Percentiles rank a stretch among this genome's conserved stretches.
Conservation (phyloP, 345 rosid genomes). For the Limnanthes douglasii region DNA sequence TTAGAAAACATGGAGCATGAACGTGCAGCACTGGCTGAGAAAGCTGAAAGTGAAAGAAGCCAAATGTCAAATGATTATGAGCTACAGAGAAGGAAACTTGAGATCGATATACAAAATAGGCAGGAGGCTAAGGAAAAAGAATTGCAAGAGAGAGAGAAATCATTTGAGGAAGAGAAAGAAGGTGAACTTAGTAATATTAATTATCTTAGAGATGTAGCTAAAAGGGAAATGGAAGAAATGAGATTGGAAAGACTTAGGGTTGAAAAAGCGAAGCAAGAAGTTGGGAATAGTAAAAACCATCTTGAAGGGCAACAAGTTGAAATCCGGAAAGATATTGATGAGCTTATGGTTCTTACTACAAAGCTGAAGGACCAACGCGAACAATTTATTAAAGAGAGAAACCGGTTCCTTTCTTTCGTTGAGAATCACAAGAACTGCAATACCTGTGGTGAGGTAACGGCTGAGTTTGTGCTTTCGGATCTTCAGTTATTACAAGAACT, state of each 20-base stretch:
- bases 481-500: constrained; percentile 32
- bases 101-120: constrained; percentile 46
- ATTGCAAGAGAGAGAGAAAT: constrained; percentile 36
- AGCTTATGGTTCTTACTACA: constrained; percentile 61
- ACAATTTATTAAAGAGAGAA: constrained; percentile 66
- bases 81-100: constrained; percentile 48
- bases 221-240: constrained; percentile 82
- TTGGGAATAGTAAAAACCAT: constrained; percentile 47
- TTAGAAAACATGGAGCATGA: constrained; percentile 66
- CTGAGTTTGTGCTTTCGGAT: constrained; percentile 66
- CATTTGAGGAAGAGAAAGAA: constrained; percentile 77
- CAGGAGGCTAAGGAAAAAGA: constrained; percentile 50
- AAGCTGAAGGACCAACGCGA: constrained; percentile 74
- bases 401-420: constrained; percentile 53
- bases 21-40: constrained; percentile 32
- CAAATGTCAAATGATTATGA: constrained; percentile 64
- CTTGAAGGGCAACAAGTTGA: constrained; percentile 75
- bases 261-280: constrained; percentile 51
- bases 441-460: constrained; percentile 50
- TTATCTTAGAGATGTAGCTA: constrained; percentile 61
- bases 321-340: constrained; percentile 70
- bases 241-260: constrained; percentile 43
- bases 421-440: constrained; percentile 61
- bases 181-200: constrained; percentile 56
- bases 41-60: constrained; percentile 59